Base-by-base conservation (phyloP, 2,329 filamentous ascomycete species). In the Phialemoniopsis sp. region DNA sequence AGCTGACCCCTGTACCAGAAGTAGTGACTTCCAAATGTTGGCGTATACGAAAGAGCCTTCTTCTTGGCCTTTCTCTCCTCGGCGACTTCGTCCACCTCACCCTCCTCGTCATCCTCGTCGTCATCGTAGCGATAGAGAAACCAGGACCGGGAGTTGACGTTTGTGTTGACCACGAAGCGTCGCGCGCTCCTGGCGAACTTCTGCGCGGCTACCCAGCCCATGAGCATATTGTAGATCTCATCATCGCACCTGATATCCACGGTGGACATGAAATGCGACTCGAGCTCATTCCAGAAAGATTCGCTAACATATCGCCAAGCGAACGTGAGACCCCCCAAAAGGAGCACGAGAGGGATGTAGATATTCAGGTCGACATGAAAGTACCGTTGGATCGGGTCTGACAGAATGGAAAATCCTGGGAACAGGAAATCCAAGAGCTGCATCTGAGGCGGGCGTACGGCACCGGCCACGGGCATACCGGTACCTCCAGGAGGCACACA, bases 171-270 rank as follows among this genome's bases (percentile, higher is more conserved):
- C 10, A 86, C 70, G 46, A 85, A 83, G 33, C 72, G 71, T 13
- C 78, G 76, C 1, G 80, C 76, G 5, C 65, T 62, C 44, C 74
- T 70, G 15, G 79, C 70, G 47, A 86, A 85, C 4, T 63, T 57
- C 57, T 87, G 82, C 28, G 66, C 60, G 3, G 81, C 71, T 3
- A 87, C 71, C 83, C 83, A 87, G 18, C 69, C 70, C 80, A 87
- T 85, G 31, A 87, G 52, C 51, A 85, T 84, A 53, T 82, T 82
- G 64, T 85, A 87, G 41, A 85, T 77, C 55, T 87, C 83, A 49
- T 88, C 84, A 41, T 87, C 81, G 19, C 77, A 72, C 33, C 80
- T 73, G 30, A 88, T 76, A 48, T 82, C 77, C 14, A 82, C 81
- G 2, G 73, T 77, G 4, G 78, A 83, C 68, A 85, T 80, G 49